Evolutionary conservation across 768 basidiomycete species (phyloP).

Genomic region (Boletus rubropictus): DNA sequence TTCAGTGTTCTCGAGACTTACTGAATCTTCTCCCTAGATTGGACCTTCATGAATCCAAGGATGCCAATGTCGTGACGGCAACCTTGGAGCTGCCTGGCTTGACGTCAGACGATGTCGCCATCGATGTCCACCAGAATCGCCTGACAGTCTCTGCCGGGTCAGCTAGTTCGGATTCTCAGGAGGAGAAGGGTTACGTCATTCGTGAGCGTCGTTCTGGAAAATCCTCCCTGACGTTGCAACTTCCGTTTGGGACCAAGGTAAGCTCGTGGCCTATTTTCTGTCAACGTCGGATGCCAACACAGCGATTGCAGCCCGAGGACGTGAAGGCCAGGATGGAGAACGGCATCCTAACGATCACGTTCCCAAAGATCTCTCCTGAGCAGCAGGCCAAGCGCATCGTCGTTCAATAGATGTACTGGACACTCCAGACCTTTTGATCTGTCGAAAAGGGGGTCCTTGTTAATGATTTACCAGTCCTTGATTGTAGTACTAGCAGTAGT

Average conservation of each 20-base stretch:
- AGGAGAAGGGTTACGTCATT: constrained; percentile 36
- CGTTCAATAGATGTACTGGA: constrained; percentile 5
- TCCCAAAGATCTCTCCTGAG: constrained; percentile 42
- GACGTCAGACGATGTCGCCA: constrained; percentile 42
- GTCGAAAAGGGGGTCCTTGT: no score
- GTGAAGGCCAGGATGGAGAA: constrained; percentile 45
- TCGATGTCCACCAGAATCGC: constrained; percentile 43
- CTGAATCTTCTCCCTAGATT: constrained; percentile 26
- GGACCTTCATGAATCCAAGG: constrained; percentile 43
- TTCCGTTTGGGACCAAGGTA: constrained; percentile 47
- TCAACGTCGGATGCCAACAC: neutral
- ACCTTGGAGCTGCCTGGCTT: constrained; percentile 54
- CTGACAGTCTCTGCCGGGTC: constrained; percentile 45
- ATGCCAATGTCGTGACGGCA: constrained; percentile 40
- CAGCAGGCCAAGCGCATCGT: constrained; percentile 38
- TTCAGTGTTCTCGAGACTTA: no score
- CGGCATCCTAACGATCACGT: constrained; percentile 42
- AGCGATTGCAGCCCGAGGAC: constrained; percentile 32
- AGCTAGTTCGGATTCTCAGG: constrained; percentile 26
- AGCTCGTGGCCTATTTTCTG: neutral
- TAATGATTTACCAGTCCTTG: no score
- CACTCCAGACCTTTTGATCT: no score
- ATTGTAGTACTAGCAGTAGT: no score
- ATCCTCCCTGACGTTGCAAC: constrained; percentile 40
- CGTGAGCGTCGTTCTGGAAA: constrained; percentile 42